Conservation (phyloP, 345 rosid genomes). For the Populus pruinosa region DNA sequence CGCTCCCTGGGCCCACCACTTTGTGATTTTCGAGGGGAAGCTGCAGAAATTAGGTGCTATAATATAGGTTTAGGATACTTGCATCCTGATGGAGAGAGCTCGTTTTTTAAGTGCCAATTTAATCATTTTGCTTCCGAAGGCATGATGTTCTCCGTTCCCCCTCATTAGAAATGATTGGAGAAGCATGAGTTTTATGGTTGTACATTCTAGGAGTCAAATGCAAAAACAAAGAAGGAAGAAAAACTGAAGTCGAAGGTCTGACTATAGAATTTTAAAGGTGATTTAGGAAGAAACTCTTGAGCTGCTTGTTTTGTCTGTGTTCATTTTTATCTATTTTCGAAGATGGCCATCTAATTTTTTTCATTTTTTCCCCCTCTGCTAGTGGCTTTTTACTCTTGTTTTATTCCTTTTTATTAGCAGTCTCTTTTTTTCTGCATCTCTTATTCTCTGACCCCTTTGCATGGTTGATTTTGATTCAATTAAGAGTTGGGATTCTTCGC, state of each 20-base stretch:
- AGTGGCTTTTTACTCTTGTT: background rate
- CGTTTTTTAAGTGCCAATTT: conserved; percentile 1
- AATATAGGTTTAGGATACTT: conserved; percentile 13
- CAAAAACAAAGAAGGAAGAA: background rate
- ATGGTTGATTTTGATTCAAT: background rate
- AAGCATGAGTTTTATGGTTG: conserved; percentile 9
- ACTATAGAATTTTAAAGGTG: background rate
- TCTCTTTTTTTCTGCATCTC: background rate
- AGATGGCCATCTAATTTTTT: background rate
- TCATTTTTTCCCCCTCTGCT: no score
- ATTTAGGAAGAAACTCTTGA: background rate
- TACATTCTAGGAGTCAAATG: background rate
- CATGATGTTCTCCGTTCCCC: background rate
- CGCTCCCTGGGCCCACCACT: conserved; percentile 21
- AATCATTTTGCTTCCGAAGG: background rate
- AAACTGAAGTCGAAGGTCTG: background rate
- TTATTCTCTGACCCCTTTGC: background rate
- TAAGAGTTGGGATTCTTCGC: background rate
- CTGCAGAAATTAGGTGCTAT: conserved; percentile 21
- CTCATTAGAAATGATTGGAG: background rate
- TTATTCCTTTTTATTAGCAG: background rate
- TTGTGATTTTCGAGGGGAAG: conserved; percentile 37
- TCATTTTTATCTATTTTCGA: conserved; percentile 2
- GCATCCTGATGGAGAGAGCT: conserved; percentile 5
- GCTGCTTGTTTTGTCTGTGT: background rate